These are phyloP conservation scores for Boletus rex-veris DNA, from an alignment of 768 basidiomycete genomes.

Conservation along the genomic window DNA sequence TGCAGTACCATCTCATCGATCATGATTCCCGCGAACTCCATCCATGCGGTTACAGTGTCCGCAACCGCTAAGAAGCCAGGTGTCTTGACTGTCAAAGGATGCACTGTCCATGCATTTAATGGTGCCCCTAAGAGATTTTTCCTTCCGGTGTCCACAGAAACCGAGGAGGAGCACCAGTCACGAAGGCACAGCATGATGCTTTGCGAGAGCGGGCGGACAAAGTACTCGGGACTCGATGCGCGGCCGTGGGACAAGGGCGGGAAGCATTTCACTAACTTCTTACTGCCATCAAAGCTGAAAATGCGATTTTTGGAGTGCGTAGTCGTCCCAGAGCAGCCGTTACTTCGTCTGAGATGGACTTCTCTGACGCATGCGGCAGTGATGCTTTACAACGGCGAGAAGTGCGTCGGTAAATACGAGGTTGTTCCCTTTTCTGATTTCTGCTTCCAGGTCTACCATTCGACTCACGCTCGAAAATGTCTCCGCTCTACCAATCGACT, in stretches of 20 bases:
- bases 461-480: slow-evolving; percentile 89
- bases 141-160: slow-evolving; percentile 66
- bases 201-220: slow-evolving; percentile 68
- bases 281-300: slow-evolving; percentile 24
- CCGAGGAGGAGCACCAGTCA: slow-evolving; percentile 62
- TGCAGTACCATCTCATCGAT: slow-evolving; percentile 56
- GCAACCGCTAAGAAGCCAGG: slow-evolving; percentile 68
- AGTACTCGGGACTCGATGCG: slow-evolving; percentile 70
- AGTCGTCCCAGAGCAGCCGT: slow-evolving; percentile 84
- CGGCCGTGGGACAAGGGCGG: slow-evolving; percentile 54
- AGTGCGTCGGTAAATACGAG: slow-evolving; percentile 42
- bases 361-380: slow-evolving; percentile 92
- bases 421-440: background rate
- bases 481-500: slow-evolving; percentile 78
- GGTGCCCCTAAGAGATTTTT: slow-evolving; percentile 69
- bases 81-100: slow-evolving; percentile 69
- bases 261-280: slow-evolving; percentile 37
- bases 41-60: slow-evolving; percentile 67
- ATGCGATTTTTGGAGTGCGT: slow-evolving; percentile 70
- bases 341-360: slow-evolving; percentile 80
- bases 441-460: slow-evolving; percentile 62
- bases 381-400: slow-evolving; percentile 95
- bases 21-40: slow-evolving; percentile 68
- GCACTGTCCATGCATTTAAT: slow-evolving; percentile 71
- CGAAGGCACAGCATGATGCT: slow-evolving; percentile 56